Evolutionary conservation across 1,284 basidiomycete species (phyloP).

Genomic region (Ustilago cynodontis): DNA sequence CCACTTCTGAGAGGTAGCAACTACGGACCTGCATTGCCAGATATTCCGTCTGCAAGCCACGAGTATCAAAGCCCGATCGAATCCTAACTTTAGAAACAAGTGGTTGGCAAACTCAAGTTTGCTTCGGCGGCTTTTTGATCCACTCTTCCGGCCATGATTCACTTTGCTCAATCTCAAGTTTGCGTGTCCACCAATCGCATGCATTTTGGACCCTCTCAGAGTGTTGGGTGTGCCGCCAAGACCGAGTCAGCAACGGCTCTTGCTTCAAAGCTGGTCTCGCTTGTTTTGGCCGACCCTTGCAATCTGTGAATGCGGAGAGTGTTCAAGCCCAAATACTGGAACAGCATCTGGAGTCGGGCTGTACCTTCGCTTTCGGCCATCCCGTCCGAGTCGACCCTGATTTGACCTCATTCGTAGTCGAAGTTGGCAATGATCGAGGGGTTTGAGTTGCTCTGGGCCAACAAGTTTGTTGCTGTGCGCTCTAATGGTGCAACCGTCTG

Average conservation of each 20-base stretch:
- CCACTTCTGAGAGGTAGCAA: too few relatives aligned
- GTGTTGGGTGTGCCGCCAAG: neutral
- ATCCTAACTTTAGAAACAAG: neutral
- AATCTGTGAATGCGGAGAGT: neutral
- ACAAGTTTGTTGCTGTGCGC: too few relatives aligned
- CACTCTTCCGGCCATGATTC: constrained; percentile 1
- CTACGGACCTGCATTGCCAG: neutral
- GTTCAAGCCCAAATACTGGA: neutral
- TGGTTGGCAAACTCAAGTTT: neutral
- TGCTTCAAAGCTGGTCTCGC: too few relatives aligned
- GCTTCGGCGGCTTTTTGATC: neutral
- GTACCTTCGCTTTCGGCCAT: neutral
- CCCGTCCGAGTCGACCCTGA: neutral
- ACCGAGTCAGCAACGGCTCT: neutral
- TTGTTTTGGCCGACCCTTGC: neutral
- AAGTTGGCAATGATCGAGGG: too few relatives aligned
- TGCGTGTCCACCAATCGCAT: neutral
- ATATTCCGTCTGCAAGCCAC: neutral
- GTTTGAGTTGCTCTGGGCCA: too few relatives aligned
- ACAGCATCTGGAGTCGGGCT: neutral
- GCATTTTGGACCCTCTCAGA: neutral
- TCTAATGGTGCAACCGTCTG: too few relatives aligned
- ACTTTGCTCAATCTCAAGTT: neutral
- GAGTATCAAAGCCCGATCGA: neutral
- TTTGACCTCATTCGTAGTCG: too few relatives aligned